phyloP scores from a whole-genome alignment of 2,329 filamentous ascomycete genomes.

The Blastomyces emzantsi region DNA sequence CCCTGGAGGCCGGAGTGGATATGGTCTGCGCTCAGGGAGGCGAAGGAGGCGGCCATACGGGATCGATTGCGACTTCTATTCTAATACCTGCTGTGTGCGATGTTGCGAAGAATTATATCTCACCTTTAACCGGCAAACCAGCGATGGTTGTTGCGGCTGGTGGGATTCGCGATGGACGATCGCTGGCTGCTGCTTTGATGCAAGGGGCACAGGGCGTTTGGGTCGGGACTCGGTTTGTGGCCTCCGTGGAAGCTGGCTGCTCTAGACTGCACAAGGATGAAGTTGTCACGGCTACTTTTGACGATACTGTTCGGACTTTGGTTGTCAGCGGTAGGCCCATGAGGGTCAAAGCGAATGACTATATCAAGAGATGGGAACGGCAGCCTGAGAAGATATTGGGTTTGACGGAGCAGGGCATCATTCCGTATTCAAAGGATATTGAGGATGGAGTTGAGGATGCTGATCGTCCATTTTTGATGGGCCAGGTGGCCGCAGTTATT shows the following conservation, averaged over 20 bases:
- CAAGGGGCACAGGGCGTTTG: conserved; percentile 80
- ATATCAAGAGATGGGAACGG: conserved; percentile 70
- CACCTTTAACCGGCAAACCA: conserved; percentile 57
- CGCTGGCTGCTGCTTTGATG: conserved; percentile 71
- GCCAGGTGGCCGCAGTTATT: conserved; percentile 77
- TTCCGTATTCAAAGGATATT: conserved; percentile 73
- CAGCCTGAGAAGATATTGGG: conserved; percentile 63
- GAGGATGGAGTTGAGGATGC: conserved; percentile 70
- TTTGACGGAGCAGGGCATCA: conserved; percentile 65
- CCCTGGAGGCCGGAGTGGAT: conserved; percentile 74
- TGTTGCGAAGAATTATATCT: conserved; percentile 63
- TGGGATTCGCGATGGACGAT: conserved; percentile 71
- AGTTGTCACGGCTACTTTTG: conserved; percentile 68
- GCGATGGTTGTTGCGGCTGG: conserved; percentile 82
- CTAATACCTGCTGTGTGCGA: conserved; percentile 81
- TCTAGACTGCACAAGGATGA: conserved; percentile 72
- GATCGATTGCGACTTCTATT: conserved; percentile 74
- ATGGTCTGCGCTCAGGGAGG: conserved; percentile 86
- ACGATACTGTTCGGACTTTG: conserved; percentile 71
- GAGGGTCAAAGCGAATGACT: conserved; percentile 71
- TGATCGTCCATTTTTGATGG: conserved; percentile 85
- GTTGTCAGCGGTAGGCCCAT: conserved; percentile 75
- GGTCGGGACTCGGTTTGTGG: conserved; percentile 90
- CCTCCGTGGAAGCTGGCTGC: conserved; percentile 68
- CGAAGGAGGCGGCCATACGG: conserved; percentile 90